phyloP scores from a whole-genome alignment of 257 asterid genomes.

The Solanum pimpinellifolium region DNA sequence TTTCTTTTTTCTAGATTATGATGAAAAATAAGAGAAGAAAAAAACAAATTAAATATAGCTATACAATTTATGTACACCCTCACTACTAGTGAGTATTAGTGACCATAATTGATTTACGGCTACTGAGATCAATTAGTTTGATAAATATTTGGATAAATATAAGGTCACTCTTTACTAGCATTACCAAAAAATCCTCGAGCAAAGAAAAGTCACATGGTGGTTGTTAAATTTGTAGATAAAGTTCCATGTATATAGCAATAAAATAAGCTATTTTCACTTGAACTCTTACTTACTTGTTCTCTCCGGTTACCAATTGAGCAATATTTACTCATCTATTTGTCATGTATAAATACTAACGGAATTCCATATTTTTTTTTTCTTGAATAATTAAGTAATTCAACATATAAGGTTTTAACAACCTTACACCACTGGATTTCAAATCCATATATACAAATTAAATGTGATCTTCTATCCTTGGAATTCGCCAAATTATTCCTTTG shows the following conservation, averaged over 20 bases:
- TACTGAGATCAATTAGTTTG: not conserved
- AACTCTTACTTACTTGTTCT: not conserved
- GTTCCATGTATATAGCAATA: not conserved
- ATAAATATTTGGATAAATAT: not conserved
- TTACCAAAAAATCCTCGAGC: not conserved
- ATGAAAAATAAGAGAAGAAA: not conserved
- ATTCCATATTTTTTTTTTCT: not conserved
- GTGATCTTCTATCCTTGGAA: not conserved
- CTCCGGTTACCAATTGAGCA: not conserved
- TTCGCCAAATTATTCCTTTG: not conserved
- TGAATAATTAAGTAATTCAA: not conserved
- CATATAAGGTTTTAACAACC: not conserved
- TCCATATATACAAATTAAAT: not conserved
- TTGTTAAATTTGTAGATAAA: not conserved
- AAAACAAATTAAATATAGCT: not conserved
- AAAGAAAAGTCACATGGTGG: not conserved
- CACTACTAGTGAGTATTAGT: not conserved
- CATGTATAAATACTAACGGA: not conserved
- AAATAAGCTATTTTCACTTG: not conserved
- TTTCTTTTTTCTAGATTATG: not conserved
- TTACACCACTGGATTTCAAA: not conserved
- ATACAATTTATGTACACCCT: not conserved
- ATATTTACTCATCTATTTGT: not conserved
- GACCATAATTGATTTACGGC: not conserved
- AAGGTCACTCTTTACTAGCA: not conserved